phyloP scores from a whole-genome alignment of 2,329 filamentous ascomycete genomes.

The Neopestalotiopsis sp. region DNA sequence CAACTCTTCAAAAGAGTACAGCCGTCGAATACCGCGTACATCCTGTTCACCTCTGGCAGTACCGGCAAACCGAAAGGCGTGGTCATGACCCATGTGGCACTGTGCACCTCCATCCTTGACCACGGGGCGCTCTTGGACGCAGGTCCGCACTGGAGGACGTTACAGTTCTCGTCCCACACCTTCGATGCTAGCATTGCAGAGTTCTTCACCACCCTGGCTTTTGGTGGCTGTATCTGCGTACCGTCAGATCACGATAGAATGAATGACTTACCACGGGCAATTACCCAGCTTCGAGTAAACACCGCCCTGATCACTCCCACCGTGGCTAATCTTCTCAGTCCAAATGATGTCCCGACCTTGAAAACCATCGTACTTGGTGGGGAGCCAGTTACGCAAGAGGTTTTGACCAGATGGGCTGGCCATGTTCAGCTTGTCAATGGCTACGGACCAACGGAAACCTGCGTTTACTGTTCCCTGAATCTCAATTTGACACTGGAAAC shows the following conservation, averaged over 20 bases:
- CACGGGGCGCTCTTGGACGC: not conserved
- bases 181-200: conserved; percentile 60
- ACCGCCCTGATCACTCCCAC: conserved; percentile 2
- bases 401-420: conserved; percentile 40
- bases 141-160: conserved; percentile 18
- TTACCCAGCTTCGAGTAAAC: not conserved
- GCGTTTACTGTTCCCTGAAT: conserved; percentile 16
- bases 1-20: too few relatives aligned
- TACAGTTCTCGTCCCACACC: conserved; percentile 59
- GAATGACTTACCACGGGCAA: conserved; percentile 3
- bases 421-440: conserved; percentile 40
- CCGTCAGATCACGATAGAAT: conserved; percentile 35
- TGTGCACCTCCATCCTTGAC: conserved; percentile 31
- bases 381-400: conserved; percentile 25
- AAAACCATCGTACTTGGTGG: conserved; percentile 25
- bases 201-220: conserved; percentile 54
- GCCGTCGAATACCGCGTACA: conserved; percentile 59
- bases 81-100: conserved; percentile 55
- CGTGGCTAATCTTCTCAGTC: conserved; percentile 1
- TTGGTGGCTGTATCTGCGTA: conserved; percentile 57
- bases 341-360: conserved; percentile 19
- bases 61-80: conserved; percentile 63
- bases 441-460: conserved; percentile 44
- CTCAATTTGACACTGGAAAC: not conserved
- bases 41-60: conserved; percentile 64